Percentiles rank a stretch among this genome's conserved stretches.
Evolutionary conservation across 2,329 filamentous ascomycete species (phyloP).

Genomic region (Calonectria leucothoes): DNA sequence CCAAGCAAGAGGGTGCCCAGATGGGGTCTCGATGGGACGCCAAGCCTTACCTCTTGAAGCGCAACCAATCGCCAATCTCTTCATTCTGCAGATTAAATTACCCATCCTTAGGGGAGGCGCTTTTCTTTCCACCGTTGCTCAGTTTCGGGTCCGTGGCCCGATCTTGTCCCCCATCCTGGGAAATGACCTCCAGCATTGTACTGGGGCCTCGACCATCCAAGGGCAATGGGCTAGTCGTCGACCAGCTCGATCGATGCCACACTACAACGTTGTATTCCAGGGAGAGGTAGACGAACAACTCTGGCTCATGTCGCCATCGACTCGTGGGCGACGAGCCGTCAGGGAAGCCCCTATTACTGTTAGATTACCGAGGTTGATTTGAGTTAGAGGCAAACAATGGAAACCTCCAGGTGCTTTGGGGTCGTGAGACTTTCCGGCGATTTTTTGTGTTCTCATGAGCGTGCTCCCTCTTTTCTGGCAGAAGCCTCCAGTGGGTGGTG

Average conservation of each 20-base stretch:
- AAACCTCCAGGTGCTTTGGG: slow-evolving; percentile 2
- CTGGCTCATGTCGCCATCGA: slow-evolving; percentile 2
- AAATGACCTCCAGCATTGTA: background rate
- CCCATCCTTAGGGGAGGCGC: slow-evolving; percentile 21
- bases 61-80: slow-evolving; percentile 35
- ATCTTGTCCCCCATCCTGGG: slow-evolving; percentile 12
- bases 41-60: slow-evolving; percentile 25
- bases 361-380: background rate
- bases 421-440: background rate
- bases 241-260: background rate
- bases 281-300: background rate
- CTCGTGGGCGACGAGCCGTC: background rate
- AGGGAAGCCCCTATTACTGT: background rate
- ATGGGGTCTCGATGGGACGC: slow-evolving; percentile 22
- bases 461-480: background rate
- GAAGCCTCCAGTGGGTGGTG: background rate
- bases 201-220: background rate
- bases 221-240: background rate
- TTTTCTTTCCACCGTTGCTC: slow-evolving; percentile 1
- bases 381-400: background rate
- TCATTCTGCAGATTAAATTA: slow-evolving; percentile 41
- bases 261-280: slow-evolving; percentile 14
- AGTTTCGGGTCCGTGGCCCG: slow-evolving; percentile 9
- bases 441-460: background rate
- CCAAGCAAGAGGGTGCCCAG: slow-evolving; percentile 21